Percentiles rank a stretch among this genome's conserved stretches.
These are phyloP conservation scores for Niebla homalea DNA, from an alignment of 495 filamentous ascomycete genomes.

Conservation along the genomic window DNA sequence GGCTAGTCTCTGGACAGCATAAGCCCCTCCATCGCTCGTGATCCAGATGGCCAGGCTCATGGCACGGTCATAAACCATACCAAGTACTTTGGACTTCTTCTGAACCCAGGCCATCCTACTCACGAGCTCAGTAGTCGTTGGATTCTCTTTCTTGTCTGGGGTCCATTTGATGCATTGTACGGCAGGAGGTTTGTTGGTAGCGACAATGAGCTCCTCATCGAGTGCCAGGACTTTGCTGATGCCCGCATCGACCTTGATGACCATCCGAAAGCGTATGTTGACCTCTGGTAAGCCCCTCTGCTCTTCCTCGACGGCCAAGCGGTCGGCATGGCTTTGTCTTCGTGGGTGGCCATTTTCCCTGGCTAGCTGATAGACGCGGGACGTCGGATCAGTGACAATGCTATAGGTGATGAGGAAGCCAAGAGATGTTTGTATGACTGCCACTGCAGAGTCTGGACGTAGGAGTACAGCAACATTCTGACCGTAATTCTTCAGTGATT, in stretches of 20 bases:
- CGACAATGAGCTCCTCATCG: constrained; percentile 86
- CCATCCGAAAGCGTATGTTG: constrained; percentile 87
- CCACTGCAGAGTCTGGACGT: constrained; percentile 79
- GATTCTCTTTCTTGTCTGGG: constrained; percentile 62
- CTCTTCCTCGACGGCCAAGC: constrained; percentile 46
- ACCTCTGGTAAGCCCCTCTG: constrained; percentile 73
- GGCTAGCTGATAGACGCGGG: constrained; percentile 70
- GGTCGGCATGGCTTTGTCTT: constrained; percentile 53
- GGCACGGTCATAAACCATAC: constrained; percentile 92
- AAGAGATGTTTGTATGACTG: constrained; percentile 77
- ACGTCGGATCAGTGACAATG: constrained; percentile 67
- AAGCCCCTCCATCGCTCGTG: constrained; percentile 77
- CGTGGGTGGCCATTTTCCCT: constrained; percentile 55
- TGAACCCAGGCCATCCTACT: constrained; percentile 75
- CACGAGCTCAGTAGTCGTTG: constrained; percentile 83
- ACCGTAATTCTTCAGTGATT: constrained; percentile 73
- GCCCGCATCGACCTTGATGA: constrained; percentile 94
- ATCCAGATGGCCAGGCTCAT: constrained; percentile 97
- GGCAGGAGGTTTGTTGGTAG: constrained; percentile 83
- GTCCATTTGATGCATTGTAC: constrained; percentile 95
- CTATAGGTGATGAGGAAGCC: constrained; percentile 93
- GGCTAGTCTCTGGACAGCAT: constrained; percentile 69
- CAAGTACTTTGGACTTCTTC: constrained; percentile 57
- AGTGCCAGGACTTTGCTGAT: constrained; percentile 78
- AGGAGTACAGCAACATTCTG: constrained; percentile 71